These are phyloP conservation scores for Pseudogymnoascus sp. DNA, from an alignment of 2,329 filamentous ascomycete genomes.

Conservation along the genomic window DNA sequence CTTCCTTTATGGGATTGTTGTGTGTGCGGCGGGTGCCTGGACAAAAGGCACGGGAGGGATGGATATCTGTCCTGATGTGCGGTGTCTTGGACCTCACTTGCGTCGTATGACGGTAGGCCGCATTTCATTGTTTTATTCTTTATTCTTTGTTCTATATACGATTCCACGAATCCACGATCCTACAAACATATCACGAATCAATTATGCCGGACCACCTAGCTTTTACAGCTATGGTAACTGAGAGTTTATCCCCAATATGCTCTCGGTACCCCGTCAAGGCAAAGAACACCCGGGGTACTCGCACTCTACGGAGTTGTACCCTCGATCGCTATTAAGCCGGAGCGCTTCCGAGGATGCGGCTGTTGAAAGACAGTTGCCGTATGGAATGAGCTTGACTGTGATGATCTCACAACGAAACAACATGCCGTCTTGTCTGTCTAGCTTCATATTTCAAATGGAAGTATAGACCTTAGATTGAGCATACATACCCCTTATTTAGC, in stretches of 20 bases:
- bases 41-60: not conserved
- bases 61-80: conserved; percentile 1
- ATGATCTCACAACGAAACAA: conserved; percentile 3
- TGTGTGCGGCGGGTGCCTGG: not conserved
- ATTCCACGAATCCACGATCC: not conserved
- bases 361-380: conserved; percentile 71
- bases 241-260: conserved; percentile 53
- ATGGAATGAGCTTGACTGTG: conserved; percentile 96
- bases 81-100: not conserved
- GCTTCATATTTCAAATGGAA: conserved; percentile 3
- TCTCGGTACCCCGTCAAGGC: conserved; percentile 82
- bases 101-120: conserved; percentile 2
- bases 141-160: not conserved
- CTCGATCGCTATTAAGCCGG: conserved; percentile 97
- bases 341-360: conserved; percentile 80
- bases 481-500: conserved; percentile 20
- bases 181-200: not conserved
- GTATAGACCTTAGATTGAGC: conserved; percentile 22
- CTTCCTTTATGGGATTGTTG: not conserved
- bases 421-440: conserved; percentile 10
- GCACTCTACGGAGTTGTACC: conserved; percentile 14
- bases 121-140: conserved; percentile 2
- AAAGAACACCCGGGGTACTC: conserved; percentile 53
- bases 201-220: conserved; percentile 24
- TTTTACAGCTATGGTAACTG: conserved; percentile 46